Conservation (phyloP, 2,329 filamentous ascomycete species). For the Fusarium coffeatum region DNA sequence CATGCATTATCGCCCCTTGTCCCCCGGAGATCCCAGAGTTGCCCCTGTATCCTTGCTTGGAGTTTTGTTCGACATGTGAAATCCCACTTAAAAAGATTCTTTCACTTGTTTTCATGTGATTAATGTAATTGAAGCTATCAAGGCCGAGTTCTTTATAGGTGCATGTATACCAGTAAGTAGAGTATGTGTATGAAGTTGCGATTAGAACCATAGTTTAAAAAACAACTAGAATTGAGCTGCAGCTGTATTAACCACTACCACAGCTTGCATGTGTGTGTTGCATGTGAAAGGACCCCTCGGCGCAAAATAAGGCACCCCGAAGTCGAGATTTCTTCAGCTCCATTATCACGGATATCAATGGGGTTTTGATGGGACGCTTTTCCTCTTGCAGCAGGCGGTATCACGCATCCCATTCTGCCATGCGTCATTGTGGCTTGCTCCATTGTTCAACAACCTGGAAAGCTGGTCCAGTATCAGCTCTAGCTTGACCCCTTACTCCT, state of each 20-base stretch:
- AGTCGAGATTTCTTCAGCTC: conserved; percentile 23
- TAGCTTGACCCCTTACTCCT: conserved; percentile 3
- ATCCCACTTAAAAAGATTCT: conserved; percentile 25
- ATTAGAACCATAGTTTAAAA: neutral
- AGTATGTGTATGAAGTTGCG: too few species aligned
- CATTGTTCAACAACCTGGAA: conserved; percentile 47
- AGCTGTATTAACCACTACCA: neutral
- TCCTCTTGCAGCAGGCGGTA: conserved; percentile 43
- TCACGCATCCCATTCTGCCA: conserved; percentile 40
- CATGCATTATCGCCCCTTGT: conserved; percentile 38
- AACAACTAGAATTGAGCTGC: neutral
- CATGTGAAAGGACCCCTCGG: conserved; percentile 39
- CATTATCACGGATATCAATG: conserved; percentile 38
- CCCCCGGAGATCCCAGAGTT: conserved; percentile 28
- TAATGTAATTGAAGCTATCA: neutral
- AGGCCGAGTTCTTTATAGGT: neutral
- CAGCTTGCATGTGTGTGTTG: conserved; percentile 39
- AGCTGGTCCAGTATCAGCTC: conserved; percentile 40
- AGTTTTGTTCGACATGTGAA: conserved; percentile 39
- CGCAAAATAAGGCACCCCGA: conserved; percentile 5
- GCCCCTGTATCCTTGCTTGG: conserved; percentile 37
- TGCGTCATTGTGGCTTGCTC: conserved; percentile 48
- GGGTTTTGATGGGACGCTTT: conserved; percentile 47
- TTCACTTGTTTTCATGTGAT: conserved; percentile 6
- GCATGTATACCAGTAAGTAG: fast-evolving